Base-by-base conservation (phyloP, 148 eudicot genomes). In the Rhododendron ovatum region DNA sequence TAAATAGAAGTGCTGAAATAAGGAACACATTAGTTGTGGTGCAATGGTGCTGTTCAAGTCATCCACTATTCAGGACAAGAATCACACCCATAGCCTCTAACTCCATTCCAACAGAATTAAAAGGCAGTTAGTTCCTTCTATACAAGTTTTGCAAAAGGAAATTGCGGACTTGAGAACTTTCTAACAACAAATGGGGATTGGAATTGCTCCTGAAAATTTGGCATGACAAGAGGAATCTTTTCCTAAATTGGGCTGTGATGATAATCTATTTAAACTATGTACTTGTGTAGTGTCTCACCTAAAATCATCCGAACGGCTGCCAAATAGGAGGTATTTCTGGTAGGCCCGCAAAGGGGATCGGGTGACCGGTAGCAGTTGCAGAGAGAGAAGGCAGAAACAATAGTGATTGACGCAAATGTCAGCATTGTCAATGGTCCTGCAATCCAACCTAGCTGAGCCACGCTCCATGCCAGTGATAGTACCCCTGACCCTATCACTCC, bases 401-500 rank as follows among this genome's bases (percentile, higher is more conserved):
- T 81, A 61, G 88, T 81, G 55, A 92, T 78, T 9, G 81, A 82
- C 24, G 92, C 94, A 75, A 91, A 92, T 2, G 80, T 24, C 15
- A 92, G 39, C 87, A 91, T 85, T 71, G 84, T 61, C 74, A 90
- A 67, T 18, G 94, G 93, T 65, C 93, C 94, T 24, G 92, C 94
- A 78, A 91, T 86, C 94, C 94, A 92, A 13, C 94, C 94, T 6
- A 92, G 90, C 85, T 86, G 90, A 37, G 93, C 88, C 88, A 90
- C 86, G 78, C 92, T 89, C 94, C 94, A 92, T 77, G 94, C 93
- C 37, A 92, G 77, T 43, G 94, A 87, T 65, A 92, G 80, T 5
- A 92, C 91, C 9, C 94, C 94, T 3, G 94, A 85, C 7, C 94
- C 94, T 15, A 92, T 89, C 30, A 89, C 92, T 73, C 89, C 94